Evolutionary conservation across 164 flowering plant species (phyloP).

Genomic region (Nymphaea thermarum): DNA sequence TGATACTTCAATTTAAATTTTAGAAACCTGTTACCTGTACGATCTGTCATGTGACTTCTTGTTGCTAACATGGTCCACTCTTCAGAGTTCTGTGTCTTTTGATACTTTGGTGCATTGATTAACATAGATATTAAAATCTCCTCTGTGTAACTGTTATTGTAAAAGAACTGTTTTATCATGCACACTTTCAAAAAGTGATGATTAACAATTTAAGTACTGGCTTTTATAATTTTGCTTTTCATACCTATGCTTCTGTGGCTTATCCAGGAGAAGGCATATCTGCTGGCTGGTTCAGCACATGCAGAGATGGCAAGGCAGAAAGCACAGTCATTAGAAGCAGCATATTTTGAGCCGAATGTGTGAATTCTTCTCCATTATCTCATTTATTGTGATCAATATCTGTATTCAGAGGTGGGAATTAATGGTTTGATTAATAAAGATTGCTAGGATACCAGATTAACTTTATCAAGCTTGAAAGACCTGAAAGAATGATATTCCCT

Average conservation of each 20-base stretch:
- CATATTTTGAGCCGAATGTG: slow-evolving; percentile 29
- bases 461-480: too few species aligned
- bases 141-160: too few species aligned
- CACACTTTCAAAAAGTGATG: too few species aligned
- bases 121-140: too few species aligned
- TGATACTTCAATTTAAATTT: background rate
- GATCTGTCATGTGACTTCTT: background rate
- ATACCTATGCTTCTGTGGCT: background rate
- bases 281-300: slow-evolving; percentile 28
- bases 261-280: slow-evolving; percentile 57
- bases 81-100: background rate
- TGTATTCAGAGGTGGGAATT: too few species aligned
- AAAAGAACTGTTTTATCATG: too few species aligned
- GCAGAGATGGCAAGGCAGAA: slow-evolving; percentile 29
- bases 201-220: background rate
- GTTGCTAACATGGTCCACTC: background rate
- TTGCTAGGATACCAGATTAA: too few species aligned
- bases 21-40: background rate
- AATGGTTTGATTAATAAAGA: too few species aligned
- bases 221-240: background rate
- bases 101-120: too few species aligned
- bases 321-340: slow-evolving; percentile 40
- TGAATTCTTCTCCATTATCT: background rate
- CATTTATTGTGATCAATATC: too few species aligned
- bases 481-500: too few species aligned